phyloP scores from a whole-genome alignment of 805 yeast genomes.

The Zygoascus flipseniorum region DNA sequence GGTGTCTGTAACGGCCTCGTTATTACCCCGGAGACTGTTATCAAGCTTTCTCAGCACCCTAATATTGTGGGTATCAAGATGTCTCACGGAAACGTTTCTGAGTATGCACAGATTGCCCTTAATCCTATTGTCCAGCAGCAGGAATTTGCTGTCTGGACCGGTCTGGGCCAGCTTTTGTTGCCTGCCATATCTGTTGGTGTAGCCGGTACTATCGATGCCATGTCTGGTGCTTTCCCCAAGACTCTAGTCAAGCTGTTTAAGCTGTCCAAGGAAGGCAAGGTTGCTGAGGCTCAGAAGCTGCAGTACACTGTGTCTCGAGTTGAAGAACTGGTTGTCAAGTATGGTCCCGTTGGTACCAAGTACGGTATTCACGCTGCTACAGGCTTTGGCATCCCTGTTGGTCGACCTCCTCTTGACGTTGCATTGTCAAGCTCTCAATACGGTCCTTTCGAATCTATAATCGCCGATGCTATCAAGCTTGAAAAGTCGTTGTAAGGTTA shows the following conservation, averaged over 20 bases:
- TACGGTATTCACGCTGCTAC: constrained; percentile 31
- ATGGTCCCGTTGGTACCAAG: constrained; percentile 43
- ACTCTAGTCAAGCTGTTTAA: constrained; percentile 36
- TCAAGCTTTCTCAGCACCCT: constrained; percentile 36
- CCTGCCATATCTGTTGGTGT: constrained; percentile 42
- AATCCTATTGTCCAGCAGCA: constrained; percentile 33
- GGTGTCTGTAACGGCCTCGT: constrained; percentile 39
- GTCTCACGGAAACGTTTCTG: constrained; percentile 43
- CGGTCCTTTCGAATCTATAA: constrained; percentile 7
- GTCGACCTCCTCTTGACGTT: constrained; percentile 38
- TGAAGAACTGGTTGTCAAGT: constrained; percentile 36
- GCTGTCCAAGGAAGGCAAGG: constrained; percentile 33
- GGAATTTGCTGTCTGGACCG: constrained; percentile 39
- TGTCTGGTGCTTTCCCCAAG: constrained; percentile 46
- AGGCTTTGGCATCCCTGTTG: constrained; percentile 39
- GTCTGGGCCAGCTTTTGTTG: constrained; percentile 43
- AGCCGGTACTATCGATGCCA: constrained; percentile 45
- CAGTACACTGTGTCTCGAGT: constrained; percentile 39
- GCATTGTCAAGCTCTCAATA: constrained; percentile 12
- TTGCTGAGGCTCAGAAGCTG: constrained; percentile 34
- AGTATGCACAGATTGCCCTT: constrained; percentile 38
- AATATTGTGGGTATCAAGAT: constrained; percentile 45
- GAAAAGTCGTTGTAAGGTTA: constrained; percentile 17
- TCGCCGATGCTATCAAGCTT: constrained; percentile 12
- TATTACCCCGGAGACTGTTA: constrained; percentile 33